Evolutionary conservation across 768 basidiomycete genomes (phyloP), one percentile per base, ranked within the genome.

Genomic region (Suillus clintonianus): DNA sequence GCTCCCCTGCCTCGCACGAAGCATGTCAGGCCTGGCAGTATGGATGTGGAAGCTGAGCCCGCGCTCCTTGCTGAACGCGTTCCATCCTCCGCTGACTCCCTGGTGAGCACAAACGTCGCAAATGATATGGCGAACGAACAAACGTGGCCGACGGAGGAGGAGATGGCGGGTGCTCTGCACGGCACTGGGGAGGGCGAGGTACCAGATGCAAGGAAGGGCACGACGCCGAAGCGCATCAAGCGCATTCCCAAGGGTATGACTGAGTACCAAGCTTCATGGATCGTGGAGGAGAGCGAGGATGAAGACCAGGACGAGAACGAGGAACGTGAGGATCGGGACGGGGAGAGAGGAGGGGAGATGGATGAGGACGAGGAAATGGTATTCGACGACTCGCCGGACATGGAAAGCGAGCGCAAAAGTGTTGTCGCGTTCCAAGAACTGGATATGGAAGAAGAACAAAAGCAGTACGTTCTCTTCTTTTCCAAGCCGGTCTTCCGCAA

Each of bases 121-220:
- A 95, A 98, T 70, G 89, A 93, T 62, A 83, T 97, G 76, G 87
- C 84, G 41, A 97, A 97, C 72, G 97, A 99, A 70, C 97, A 99
- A 75, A 99, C 97, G 0, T 98, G 97, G 96, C 97, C 97, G 1
- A 97, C 95, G 0, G 95, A 98, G 74, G 97, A 98, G 71, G 97
- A 98, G 74, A 93, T 98, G 89, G 80, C 79, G 24, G 83, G 77
- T 7, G 77, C 70, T 0, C 66, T 54, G 9, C 60, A 34, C 22
- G 43, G 41, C 22, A 65, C 67, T 0, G 67, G 43, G 22, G 73
- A 70, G 47, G 70, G 74, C 4, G 57, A 62, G 4, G 72, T 92
- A 17, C 88, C 91, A 2, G 89, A 90, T 65, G 92, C 92, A 1
- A 73, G 72, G 32, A 74, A 78, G 3, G 92, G 90, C 0, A 93